Evolutionary conservation across 148 eudicot species (phyloP).

Genomic region (Limonium bicolor): DNA sequence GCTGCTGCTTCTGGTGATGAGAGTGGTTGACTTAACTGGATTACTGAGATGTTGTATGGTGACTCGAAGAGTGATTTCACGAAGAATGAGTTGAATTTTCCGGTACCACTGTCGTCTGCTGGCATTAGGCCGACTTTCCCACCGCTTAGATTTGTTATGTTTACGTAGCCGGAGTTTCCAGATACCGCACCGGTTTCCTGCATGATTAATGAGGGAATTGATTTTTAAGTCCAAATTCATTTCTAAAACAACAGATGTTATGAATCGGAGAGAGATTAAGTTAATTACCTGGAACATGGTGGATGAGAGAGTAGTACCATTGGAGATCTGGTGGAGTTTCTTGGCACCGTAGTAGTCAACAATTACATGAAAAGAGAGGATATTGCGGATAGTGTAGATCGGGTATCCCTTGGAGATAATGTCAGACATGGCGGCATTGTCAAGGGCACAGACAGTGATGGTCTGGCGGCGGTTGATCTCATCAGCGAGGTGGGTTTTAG

Average conservation of each 20-base stretch:
- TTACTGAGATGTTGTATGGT: constrained; percentile 52
- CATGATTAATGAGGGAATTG: not conserved
- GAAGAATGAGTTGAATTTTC: constrained; percentile 17
- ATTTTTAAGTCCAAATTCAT: not conserved
- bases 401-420: constrained; percentile 34
- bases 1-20: constrained; percentile 63
- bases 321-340: constrained; percentile 58
- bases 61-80: constrained; percentile 40
- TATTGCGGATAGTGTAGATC: constrained; percentile 29
- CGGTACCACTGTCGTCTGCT: constrained; percentile 19
- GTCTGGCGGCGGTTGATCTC: constrained; percentile 63
- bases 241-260: not conserved
- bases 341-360: constrained; percentile 63
- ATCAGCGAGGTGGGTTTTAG: constrained; percentile 61
- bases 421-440: constrained; percentile 59
- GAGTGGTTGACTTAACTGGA: constrained; percentile 41
- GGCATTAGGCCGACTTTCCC: constrained; percentile 55
- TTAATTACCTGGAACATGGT: constrained; percentile 35
- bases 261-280: not conserved
- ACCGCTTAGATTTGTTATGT: constrained; percentile 60
- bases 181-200: constrained; percentile 54
- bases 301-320: constrained; percentile 51
- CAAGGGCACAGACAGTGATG: constrained; percentile 66
- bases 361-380: constrained; percentile 60
- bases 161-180: constrained; percentile 67